Evolutionary conservation across 2,329 filamentous ascomycete genomes (phyloP).

Genomic region (Escovopsis sp.): DNA sequence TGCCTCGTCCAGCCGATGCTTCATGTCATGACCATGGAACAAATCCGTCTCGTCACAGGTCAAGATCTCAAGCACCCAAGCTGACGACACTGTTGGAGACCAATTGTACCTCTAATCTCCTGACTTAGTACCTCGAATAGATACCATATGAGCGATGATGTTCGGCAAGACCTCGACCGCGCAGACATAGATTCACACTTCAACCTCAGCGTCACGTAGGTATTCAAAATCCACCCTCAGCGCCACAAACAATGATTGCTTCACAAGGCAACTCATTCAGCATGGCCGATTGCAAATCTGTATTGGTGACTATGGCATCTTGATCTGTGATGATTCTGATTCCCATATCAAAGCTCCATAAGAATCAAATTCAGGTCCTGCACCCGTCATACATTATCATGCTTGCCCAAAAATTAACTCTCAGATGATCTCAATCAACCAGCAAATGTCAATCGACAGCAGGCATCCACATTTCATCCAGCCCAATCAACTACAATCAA

Average conservation of each 20-base stretch:
- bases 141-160: no score
- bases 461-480: constrained; percentile 12
- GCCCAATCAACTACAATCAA: constrained; percentile 10
- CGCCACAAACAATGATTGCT: neutral
- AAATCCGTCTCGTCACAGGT: no score
- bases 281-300: neutral
- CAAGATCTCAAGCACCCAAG: no score
- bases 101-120: no score
- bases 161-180: no score
- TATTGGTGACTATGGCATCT: constrained; percentile 4
- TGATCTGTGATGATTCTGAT: constrained; percentile 2
- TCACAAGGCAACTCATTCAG: neutral
- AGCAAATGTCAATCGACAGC: constrained; percentile 17
- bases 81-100: no score
- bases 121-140: no score
- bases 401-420: constrained; percentile 20
- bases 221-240: no score
- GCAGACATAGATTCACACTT: no score
- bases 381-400: constrained; percentile 17
- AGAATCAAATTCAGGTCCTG: constrained; percentile 16
- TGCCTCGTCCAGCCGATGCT: no score
- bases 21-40: no score
- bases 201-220: no score
- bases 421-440: constrained; percentile 18
- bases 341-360: constrained; percentile 12